Evolutionary conservation across 306 rosid species (phyloP).

Genomic region (Dryas drummondii): DNA sequence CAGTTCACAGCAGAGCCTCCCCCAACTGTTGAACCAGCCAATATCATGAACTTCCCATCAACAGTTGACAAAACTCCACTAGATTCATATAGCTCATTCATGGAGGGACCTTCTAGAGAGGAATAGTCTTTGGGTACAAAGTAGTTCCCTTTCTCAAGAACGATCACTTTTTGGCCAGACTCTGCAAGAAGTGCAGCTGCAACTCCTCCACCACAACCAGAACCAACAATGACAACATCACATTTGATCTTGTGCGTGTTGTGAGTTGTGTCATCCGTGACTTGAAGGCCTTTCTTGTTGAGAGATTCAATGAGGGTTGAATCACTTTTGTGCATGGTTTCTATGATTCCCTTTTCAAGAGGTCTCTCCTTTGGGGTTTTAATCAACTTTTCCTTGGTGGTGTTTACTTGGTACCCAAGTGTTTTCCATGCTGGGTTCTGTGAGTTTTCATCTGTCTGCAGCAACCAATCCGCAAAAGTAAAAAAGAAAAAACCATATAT

Average conservation of each 20-base stretch:
- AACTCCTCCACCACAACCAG: slow-evolving; percentile 97
- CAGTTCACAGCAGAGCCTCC: slow-evolving; percentile 94
- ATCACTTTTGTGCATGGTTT: slow-evolving; percentile 52
- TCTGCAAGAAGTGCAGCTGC: slow-evolving; percentile 92
- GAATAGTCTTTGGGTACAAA: slow-evolving; percentile 80
- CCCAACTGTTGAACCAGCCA: slow-evolving; percentile 92
- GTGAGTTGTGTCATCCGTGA: slow-evolving; percentile 39
- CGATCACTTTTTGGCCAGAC: slow-evolving; percentile 70
- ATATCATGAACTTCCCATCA: slow-evolving; percentile 71
- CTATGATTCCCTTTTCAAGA: slow-evolving; percentile 69
- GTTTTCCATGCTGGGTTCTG: slow-evolving; percentile 70
- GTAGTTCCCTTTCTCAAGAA: slow-evolving; percentile 87
- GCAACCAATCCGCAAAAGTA: slow-evolving; percentile 2
- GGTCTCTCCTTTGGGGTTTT: slow-evolving; percentile 55
- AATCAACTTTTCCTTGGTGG: slow-evolving; percentile 37
- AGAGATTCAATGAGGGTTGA: slow-evolving; percentile 53
- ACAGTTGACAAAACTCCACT: slow-evolving; percentile 58
- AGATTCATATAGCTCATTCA: slow-evolving; percentile 66
- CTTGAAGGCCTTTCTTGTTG: slow-evolving; percentile 63
- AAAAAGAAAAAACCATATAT: not conserved
- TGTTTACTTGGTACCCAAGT: slow-evolving; percentile 60
- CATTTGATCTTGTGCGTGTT: slow-evolving; percentile 68
- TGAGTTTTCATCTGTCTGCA: slow-evolving; percentile 56
- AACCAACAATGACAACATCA: slow-evolving; percentile 78
- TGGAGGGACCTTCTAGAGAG: slow-evolving; percentile 74